Percentiles rank a stretch among this genome's conserved stretches.
These are phyloP conservation scores for Scutellaria minor DNA, from an alignment of 257 asterid genomes.

Conservation along the genomic window DNA sequence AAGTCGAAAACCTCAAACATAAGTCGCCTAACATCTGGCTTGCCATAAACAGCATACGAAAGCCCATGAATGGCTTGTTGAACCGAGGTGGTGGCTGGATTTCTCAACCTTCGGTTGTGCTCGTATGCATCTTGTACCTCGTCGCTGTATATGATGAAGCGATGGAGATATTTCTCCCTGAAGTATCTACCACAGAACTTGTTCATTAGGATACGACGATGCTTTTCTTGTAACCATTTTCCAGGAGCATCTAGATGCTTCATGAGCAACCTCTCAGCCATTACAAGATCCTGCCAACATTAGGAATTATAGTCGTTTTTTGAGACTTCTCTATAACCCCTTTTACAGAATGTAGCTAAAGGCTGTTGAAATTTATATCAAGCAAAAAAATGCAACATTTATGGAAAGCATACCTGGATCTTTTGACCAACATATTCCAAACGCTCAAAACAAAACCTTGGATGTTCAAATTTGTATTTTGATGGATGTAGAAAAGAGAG, in stretches of 20 bases:
- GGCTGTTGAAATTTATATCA: background rate
- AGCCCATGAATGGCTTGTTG: conserved; percentile 98
- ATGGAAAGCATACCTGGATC: conserved; percentile 69
- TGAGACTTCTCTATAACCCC: background rate
- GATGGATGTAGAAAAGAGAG: conserved; percentile 92
- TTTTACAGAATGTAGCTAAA: conserved; percentile 10
- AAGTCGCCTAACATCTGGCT: conserved; percentile 93
- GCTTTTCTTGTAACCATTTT: conserved; percentile 86
- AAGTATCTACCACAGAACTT: conserved; percentile 90
- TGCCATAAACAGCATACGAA: conserved; percentile 82
- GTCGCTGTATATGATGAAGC: conserved; percentile 78
- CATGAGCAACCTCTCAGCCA: conserved; percentile 97
- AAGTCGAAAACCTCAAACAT: conserved; percentile 98
- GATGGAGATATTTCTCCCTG: conserved; percentile 86
- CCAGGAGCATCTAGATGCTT: conserved; percentile 99
- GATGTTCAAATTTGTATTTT: conserved; percentile 84
- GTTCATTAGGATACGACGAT: conserved; percentile 85
- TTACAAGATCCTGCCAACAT: conserved; percentile 75
- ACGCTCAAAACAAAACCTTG: conserved; percentile 94
- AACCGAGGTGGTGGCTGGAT: conserved; percentile 95
- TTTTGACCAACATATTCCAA: conserved; percentile 95
- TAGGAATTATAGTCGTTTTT: background rate
- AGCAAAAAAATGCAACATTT: background rate
- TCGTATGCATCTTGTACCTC: conserved; percentile 87
- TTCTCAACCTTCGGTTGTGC: conserved; percentile 88